phyloP scores from a whole-genome alignment of 1,139 yeast genomes.

The Blastobotrys persicus region DNA sequence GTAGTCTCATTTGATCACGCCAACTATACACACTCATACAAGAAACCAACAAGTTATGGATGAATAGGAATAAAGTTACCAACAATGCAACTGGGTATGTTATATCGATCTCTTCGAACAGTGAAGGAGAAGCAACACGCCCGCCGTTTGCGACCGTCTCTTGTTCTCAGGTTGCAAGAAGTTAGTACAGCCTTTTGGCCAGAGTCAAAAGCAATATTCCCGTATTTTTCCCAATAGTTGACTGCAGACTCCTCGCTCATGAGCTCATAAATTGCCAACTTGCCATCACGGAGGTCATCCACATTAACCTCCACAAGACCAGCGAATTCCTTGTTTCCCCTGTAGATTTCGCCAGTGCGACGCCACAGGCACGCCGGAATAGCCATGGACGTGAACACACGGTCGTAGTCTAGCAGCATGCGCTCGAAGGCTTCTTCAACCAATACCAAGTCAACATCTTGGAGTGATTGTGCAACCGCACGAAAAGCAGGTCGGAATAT shows the following conservation, averaged over 20 bases:
- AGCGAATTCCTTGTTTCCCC: slow-evolving; percentile 97
- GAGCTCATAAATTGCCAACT: slow-evolving; percentile 85
- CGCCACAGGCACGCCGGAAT: slow-evolving; percentile 98
- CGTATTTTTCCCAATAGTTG: slow-evolving; percentile 97
- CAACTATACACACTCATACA: no score
- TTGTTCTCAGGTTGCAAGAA: slow-evolving; percentile 81
- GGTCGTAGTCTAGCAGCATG: slow-evolving; percentile 87
- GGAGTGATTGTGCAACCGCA: slow-evolving; percentile 85
- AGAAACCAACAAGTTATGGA: no score
- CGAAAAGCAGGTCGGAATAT: slow-evolving; percentile 91
- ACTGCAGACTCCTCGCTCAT: slow-evolving; percentile 98
- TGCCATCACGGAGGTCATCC: slow-evolving; percentile 90
- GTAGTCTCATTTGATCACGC: no score
- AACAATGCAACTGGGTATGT: slow-evolving; percentile 93
- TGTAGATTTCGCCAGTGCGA: slow-evolving; percentile 92
- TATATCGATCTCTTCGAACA: slow-evolving; percentile 85
- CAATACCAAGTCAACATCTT: slow-evolving; percentile 85
- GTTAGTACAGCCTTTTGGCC: slow-evolving; percentile 95
- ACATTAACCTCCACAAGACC: slow-evolving; percentile 89
- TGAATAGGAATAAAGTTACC: slow-evolving; percentile 92
- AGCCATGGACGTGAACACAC: slow-evolving; percentile 96
- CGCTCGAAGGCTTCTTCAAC: slow-evolving; percentile 96
- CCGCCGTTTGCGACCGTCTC: slow-evolving; percentile 76
- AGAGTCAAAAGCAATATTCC: slow-evolving; percentile 93
- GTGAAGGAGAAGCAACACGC: slow-evolving; percentile 95